These are phyloP conservation scores for Mediolabrus comicus DNA, from an alignment of 108 stramenopile species.

Conservation along the genomic window DNA sequence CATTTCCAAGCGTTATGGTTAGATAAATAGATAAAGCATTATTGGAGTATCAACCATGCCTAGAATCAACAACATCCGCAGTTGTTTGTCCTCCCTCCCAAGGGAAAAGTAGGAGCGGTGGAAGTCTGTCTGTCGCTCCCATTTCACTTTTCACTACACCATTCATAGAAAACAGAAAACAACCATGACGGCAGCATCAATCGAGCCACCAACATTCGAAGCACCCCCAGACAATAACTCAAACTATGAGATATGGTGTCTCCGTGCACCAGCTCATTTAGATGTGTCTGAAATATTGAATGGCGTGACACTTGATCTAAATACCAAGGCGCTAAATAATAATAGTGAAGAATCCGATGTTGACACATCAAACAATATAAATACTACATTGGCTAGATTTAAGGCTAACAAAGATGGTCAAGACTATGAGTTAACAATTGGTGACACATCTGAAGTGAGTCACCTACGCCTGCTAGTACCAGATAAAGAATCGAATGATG, in stretches of 20 bases:
- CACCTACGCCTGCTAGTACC: slow-evolving; percentile 58
- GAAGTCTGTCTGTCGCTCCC: too few relatives aligned
- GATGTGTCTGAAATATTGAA: slow-evolving; percentile 48
- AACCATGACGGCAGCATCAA: slow-evolving; percentile 2
- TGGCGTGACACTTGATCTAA: slow-evolving; percentile 34
- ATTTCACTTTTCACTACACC: too few relatives aligned
- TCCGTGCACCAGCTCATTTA: slow-evolving; percentile 61
- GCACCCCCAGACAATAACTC: slow-evolving; percentile 12
- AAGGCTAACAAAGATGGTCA: slow-evolving; percentile 18
- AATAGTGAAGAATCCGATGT: background rate
- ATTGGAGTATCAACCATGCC: too few relatives aligned
- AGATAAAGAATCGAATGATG: background rate
- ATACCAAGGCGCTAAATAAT: background rate
- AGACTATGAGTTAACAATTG: slow-evolving; percentile 44
- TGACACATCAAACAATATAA: background rate
- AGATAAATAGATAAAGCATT: too few relatives aligned
- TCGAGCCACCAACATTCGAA: slow-evolving; percentile 14
- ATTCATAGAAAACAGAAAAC: too few relatives aligned
- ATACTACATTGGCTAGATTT: background rate
- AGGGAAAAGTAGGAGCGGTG: too few relatives aligned
- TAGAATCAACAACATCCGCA: too few relatives aligned
- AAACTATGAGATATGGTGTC: slow-evolving; percentile 65
- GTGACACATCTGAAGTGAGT: slow-evolving; percentile 44
- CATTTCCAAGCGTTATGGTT: too few relatives aligned
- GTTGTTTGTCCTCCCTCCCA: too few relatives aligned